Conservation (phyloP, 1,284 basidiomycete genomes). For the Mycena sp. region DNA sequence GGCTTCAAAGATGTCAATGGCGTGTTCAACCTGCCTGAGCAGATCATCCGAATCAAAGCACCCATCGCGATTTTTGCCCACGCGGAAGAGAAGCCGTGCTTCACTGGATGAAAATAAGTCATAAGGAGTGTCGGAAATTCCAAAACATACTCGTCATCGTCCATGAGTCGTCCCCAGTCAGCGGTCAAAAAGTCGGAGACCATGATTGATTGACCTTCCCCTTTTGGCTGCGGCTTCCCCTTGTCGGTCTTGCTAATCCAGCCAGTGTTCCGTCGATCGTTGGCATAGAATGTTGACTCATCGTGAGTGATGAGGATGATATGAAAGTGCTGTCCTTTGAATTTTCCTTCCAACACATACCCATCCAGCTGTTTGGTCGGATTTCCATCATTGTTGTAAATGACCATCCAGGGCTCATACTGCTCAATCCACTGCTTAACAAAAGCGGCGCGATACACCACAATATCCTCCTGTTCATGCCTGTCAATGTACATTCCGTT, state of each 20-base stretch:
- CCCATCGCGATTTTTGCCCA: slow-evolving; percentile 46
- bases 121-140: neutral
- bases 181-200: slow-evolving; percentile 44
- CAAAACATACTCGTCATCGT: slow-evolving; percentile 34
- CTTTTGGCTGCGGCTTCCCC: slow-evolving; percentile 42
- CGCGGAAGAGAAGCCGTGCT: slow-evolving; percentile 41
- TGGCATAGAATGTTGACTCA: slow-evolving; percentile 51
- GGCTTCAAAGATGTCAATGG: slow-evolving; percentile 40
- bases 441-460: slow-evolving; percentile 30
- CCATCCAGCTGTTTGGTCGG: slow-evolving; percentile 25
- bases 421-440: slow-evolving; percentile 20
- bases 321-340: slow-evolving; percentile 29
- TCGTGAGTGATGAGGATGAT: slow-evolving; percentile 46
- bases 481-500: slow-evolving; percentile 48
- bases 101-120: slow-evolving; percentile 28
- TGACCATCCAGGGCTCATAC: slow-evolving; percentile 28
- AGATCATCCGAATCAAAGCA: slow-evolving; percentile 43
- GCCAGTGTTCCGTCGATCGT: slow-evolving; percentile 40
- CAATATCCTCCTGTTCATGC: slow-evolving; percentile 45
- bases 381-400: slow-evolving; percentile 34
- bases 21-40: slow-evolving; percentile 37
- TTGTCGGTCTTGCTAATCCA: slow-evolving; percentile 41
- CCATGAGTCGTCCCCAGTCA: slow-evolving; percentile 40
- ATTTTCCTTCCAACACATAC: slow-evolving; percentile 33
- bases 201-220: slow-evolving; percentile 48